These are phyloP conservation scores for Coemansia sp. DNA, from an alignment of 192 early-diverging fungal genomes.

Conservation along the genomic window DNA sequence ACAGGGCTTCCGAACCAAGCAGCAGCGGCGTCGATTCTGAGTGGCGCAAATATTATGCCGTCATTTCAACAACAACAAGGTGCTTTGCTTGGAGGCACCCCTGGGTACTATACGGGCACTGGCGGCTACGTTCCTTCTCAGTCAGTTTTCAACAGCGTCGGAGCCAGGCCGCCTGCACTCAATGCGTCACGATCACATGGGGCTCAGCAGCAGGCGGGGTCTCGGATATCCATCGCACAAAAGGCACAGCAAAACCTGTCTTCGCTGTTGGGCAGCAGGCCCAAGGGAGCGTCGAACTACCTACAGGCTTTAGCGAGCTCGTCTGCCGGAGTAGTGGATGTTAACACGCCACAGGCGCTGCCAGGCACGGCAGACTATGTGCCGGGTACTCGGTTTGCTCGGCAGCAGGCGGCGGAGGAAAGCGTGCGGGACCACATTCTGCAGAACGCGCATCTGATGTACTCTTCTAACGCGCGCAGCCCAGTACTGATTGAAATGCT, in stretches of 20 bases:
- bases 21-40: slow-evolving; percentile 6
- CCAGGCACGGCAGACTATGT: slow-evolving; percentile 21
- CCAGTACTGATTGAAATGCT: slow-evolving; percentile 60
- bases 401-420: slow-evolving; percentile 25
- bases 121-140: neutral
- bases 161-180: slow-evolving; percentile 5
- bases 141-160: slow-evolving; percentile 1
- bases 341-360: neutral
- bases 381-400: slow-evolving; percentile 46
- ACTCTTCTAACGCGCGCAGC: slow-evolving; percentile 59
- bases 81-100: neutral
- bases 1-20: slow-evolving; percentile 6
- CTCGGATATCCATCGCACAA: neutral
- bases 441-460: slow-evolving; percentile 64
- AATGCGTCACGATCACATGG: slow-evolving; percentile 15
- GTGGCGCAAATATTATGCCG: slow-evolving; percentile 4
- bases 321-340: neutral
- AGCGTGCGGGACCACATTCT: slow-evolving; percentile 62
- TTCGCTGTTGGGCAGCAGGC: neutral
- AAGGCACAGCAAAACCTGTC: neutral
- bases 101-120: slow-evolving; percentile 3
- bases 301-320: slow-evolving; percentile 2
- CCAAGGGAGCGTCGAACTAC: slow-evolving; percentile 4
- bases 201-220: slow-evolving; percentile 7
- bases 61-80: slow-evolving; percentile 2